Evolutionary conservation across 1,284 basidiomycete genomes (phyloP), one percentile per base, ranked within the genome.

Genomic region (Tilletia setariae): DNA sequence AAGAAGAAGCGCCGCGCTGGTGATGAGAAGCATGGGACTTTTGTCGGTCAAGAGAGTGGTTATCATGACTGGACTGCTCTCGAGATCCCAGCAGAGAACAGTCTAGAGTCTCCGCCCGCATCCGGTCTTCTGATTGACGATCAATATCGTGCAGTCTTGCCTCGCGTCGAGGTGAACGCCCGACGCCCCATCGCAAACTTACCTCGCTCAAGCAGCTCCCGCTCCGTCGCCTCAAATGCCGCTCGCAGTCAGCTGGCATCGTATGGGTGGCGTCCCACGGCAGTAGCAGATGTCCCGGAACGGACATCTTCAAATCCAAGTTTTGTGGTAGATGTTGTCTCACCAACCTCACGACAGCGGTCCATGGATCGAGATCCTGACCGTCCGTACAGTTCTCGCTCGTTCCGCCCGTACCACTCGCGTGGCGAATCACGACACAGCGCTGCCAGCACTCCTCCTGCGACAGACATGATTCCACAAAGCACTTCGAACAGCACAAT

Each of bases 1-100:
- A 72, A 76, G 44, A 80, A 82, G 62, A 43, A 62, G 32, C 56
- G 65, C 28, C 42, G 47, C 7, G 43, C 32, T 28, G 66, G 53
- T 16, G 59, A 28, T 9, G 56, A 53, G 7, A 23, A 35, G 56
- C 16, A 7, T 16, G 56, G 28, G 1, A 40, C 21, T 28, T 40
- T 61, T 35, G 47, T 44, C 30, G 28, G 46, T 16, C 46, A 61
- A 16, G 56, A 61, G 8, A 61, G 28, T 9, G 46, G 16, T 4
- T 19, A 49, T 16, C 19, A 49, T 3, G 46, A 49, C 16, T 19
- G 21, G 46, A 23, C 16, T 16, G 46, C 16, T 19, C 16, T 16
- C 3, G 21, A 16, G 19, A 6, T 49, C 46, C 19, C 46, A 23
- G 46, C 46, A 6, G 46, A 49, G 19, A 49, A 49, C 35, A 40